Percentiles rank a stretch among this genome's conserved stretches.
Evolutionary conservation across 495 filamentous ascomycete species (phyloP).

Genomic region (Penicillium cataractarum): DNA sequence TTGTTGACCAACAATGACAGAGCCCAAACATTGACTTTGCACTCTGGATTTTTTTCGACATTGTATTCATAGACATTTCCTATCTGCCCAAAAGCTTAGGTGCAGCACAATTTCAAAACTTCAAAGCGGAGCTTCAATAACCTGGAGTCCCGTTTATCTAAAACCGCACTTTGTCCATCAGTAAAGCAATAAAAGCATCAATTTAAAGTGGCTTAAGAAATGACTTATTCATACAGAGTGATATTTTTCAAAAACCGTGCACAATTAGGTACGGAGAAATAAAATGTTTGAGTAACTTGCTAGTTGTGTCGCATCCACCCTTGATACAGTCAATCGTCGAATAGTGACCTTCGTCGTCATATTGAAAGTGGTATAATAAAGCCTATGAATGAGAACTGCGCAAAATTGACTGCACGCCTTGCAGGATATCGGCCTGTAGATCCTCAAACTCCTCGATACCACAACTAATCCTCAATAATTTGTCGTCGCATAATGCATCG

Average conservation of each 20-base stretch:
- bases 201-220: not conserved
- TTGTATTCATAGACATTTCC: not conserved
- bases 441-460: slow-evolving; percentile 28
- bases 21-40: not conserved
- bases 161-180: not conserved
- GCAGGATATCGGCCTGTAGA: slow-evolving; percentile 22
- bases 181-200: too few relatives aligned
- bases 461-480: slow-evolving; percentile 21
- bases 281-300: too few relatives aligned
- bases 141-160: not conserved
- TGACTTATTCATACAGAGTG: not conserved
- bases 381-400: not conserved
- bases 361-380: not conserved
- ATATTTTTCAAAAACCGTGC: too few relatives aligned
- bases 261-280: too few relatives aligned
- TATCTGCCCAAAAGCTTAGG: too few relatives aligned
- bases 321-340: too few relatives aligned
- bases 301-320: too few relatives aligned
- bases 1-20: too few relatives aligned
- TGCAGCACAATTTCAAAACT: not conserved
- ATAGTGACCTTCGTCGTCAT: too few relatives aligned
- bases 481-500: slow-evolving; percentile 19
- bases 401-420: slow-evolving; percentile 13
- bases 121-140: not conserved
- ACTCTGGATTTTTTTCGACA: not conserved